Evolutionary conservation across 306 rosid genomes (phyloP).

Genomic region (Cajanus cajan): DNA sequence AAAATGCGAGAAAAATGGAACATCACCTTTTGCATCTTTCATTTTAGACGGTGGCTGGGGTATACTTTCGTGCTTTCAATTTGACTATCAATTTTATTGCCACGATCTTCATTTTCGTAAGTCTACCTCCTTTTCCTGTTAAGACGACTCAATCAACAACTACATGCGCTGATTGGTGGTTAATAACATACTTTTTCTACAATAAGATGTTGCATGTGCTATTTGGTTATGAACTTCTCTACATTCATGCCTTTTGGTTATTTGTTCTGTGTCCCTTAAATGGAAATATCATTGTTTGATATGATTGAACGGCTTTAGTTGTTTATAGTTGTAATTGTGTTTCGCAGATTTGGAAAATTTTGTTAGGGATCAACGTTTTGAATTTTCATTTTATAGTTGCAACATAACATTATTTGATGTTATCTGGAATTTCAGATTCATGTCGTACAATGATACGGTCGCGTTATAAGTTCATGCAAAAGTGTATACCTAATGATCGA

Average conservation of each 20-base stretch:
- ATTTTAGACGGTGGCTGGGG: not conserved
- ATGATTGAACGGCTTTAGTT: not conserved
- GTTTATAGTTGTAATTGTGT: not conserved
- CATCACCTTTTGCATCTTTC: not conserved
- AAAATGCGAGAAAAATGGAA: constrained; percentile 13
- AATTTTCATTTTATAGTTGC: constrained; percentile 14
- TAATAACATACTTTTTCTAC: not conserved
- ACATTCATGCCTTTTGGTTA: constrained; percentile 3
- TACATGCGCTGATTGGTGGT: not conserved
- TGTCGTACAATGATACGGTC: not conserved
- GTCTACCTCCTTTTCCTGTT: not conserved
- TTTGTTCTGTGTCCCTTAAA: not conserved
- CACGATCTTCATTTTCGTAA: not conserved
- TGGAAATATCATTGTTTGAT: constrained; percentile 12
- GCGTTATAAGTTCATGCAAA: not conserved
- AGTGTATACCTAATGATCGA: not conserved
- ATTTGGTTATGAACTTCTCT: not conserved
- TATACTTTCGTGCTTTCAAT: not conserved
- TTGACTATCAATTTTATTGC: not conserved
- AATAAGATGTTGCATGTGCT: not conserved
- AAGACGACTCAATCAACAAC: not conserved
- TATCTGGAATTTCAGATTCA: not conserved
- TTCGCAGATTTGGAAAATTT: not conserved
- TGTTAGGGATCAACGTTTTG: not conserved
- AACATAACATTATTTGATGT: not conserved